Conservation (phyloP, 129 eudicot species). For the Gnaphalium uliginosum region DNA sequence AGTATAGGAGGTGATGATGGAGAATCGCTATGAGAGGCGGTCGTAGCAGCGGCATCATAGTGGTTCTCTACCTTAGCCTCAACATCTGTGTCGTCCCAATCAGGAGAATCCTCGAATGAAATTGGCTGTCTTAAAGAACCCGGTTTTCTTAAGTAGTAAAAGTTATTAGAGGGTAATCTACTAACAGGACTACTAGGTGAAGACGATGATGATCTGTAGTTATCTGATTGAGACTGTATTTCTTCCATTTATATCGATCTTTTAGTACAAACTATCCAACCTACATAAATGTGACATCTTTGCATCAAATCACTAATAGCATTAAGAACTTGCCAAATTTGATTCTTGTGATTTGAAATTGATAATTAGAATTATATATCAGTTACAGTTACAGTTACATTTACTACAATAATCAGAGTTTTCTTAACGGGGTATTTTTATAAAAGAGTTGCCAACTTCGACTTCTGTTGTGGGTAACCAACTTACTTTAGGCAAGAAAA, state of each 20-base stretch:
- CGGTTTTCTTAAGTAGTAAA: constrained; percentile 79
- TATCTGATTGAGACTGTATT: constrained; percentile 84
- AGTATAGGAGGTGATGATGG: constrained; percentile 65
- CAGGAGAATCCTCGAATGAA: constrained; percentile 89
- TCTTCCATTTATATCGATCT: constrained; percentile 60
- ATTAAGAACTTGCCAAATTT: neutral
- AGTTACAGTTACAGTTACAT: neutral
- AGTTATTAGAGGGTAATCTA: constrained; percentile 83
- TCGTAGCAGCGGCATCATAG: constrained; percentile 54
- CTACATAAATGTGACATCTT: neutral
- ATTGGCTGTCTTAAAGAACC: constrained; percentile 79
- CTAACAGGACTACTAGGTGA: constrained; percentile 87
- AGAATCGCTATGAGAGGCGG: constrained; percentile 69
- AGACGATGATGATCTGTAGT: constrained; percentile 86
- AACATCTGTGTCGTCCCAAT: constrained; percentile 77
- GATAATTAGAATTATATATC: neutral
- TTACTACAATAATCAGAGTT: neutral
- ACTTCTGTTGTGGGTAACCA: neutral
- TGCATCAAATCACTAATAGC: neutral
- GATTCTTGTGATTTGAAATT: neutral
- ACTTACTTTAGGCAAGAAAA: neutral
- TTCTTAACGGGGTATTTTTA: too few species aligned
- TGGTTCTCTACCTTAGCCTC: constrained; percentile 57
- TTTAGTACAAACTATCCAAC: neutral
- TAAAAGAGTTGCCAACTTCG: neutral